Base-by-base conservation (phyloP, 148 eudicot species). In the Fallopia convolvulus region DNA sequence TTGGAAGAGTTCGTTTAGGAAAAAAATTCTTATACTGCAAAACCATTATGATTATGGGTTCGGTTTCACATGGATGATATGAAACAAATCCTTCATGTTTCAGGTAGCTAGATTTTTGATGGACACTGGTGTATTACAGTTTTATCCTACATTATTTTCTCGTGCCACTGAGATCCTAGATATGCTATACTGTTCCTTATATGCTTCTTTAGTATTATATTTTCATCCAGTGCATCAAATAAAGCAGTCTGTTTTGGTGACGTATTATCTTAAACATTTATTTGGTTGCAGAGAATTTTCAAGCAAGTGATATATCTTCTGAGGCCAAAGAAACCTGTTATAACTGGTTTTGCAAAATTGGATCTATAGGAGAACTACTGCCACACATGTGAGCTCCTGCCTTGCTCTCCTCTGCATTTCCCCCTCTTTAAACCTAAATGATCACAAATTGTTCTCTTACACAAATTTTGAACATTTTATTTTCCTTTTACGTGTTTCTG, bases 291-390 rank as follows among this genome's bases (percentile, higher is more conserved):
- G 97, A 87, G 80, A 80, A 88, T 70, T 92, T 92, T 77, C 80
- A 79, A 77, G 83, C 84, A 32, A 85, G 76, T 77, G 87, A 85
- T 81, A 79, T 90, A 36, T 82, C 87, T 78, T 65, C 77, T 50
- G 93, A 90, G 63, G 97, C 93, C 56, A 90, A 88, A 81, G 93
- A 92, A 79, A 90, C 85, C 79, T 92, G 97, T 83, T 80, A 80
- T 70, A 90, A 92, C 82, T 92, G 93, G 93, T 90, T 92, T 81
- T 81, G 88, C 85, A 92, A 92, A 88, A 83, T 92, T 77, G 89
- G 92, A 66, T 84, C 92, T 32, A 77, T 90, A 78, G 86, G 79
- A 42, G 93, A 90, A 85, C 86, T 92, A 82, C 83, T 92, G 81
- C 97, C 97, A 26, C 97, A 93, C 87, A 88, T 92, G 97, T 92